Percentiles rank a stretch among this genome's conserved stretches.
Evolutionary conservation across 148 eudicot species (phyloP).

Genomic region (Rhododendron ferrugineum): DNA sequence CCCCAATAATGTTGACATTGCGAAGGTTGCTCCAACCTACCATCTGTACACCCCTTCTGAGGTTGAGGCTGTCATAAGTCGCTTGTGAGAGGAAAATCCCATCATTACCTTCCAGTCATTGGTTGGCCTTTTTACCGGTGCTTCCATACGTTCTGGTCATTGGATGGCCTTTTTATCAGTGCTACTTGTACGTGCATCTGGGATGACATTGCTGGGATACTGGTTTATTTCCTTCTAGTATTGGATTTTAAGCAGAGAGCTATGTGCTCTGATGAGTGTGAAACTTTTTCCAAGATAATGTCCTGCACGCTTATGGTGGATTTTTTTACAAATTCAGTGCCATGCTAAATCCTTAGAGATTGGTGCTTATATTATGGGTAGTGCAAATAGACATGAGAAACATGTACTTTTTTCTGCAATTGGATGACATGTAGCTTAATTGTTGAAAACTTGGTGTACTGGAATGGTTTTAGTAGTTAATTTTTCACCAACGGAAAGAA

Average conservation of each 20-base stretch:
- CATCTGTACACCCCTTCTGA: constrained; percentile 90
- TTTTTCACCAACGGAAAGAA: not conserved
- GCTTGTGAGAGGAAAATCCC: constrained; percentile 43
- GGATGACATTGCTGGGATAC: constrained; percentile 3
- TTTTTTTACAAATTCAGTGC: not conserved
- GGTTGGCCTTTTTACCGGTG: not conserved
- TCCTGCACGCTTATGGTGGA: not conserved
- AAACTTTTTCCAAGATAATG: not conserved
- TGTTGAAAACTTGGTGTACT: not conserved
- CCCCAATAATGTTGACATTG: constrained; percentile 95
- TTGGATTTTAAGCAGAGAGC: not conserved
- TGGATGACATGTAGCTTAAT: not conserved
- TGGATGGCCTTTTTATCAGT: not conserved
- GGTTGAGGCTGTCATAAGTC: constrained; percentile 83
- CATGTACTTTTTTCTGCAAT: not conserved
- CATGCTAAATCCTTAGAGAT: not conserved
- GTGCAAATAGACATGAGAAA: not conserved
- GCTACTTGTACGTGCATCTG: constrained; percentile 9
- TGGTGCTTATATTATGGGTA: not conserved
- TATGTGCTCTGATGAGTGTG: not conserved
- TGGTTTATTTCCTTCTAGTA: not conserved
- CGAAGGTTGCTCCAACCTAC: constrained; percentile 87
- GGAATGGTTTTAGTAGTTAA: not conserved
- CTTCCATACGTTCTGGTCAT: not conserved
- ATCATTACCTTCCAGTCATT: not conserved